Evolutionary conservation across 2,329 filamentous ascomycete species (phyloP).

Genomic region (Herpomyces periplanetae): DNA sequence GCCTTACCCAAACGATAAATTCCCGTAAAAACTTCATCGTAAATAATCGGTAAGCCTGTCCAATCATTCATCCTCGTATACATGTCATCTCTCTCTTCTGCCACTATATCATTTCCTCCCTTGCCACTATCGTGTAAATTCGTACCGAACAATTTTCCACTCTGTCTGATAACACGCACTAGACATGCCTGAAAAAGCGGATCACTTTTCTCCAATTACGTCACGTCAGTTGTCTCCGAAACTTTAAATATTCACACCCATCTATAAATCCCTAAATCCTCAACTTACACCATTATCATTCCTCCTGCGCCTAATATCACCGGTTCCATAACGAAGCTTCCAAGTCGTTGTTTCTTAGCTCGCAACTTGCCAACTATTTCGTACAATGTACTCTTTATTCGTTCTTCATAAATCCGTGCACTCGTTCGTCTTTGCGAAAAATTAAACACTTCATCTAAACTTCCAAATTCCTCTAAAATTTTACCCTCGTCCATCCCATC

Average conservation of each 20-base stretch:
- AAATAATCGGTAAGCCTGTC: conserved; percentile 35
- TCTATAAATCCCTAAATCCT: no score
- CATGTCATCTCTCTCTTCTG: no score
- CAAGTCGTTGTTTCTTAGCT: conserved; percentile 27
- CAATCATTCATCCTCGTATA: no score
- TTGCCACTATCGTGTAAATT: no score
- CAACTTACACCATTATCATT: conserved; percentile 37
- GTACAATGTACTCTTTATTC: conserved; percentile 16
- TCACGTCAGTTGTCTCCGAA: no score
- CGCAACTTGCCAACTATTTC: conserved; percentile 14
- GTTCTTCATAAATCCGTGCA: conserved; percentile 15
- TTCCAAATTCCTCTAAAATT: conserved; percentile 6
- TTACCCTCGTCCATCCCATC: conserved; percentile 12
- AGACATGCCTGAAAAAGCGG: conserved; percentile 40
- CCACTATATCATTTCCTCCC: no score
- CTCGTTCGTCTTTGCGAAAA: conserved; percentile 10
- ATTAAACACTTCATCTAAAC: conserved; percentile 7
- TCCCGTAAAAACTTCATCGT: conserved; percentile 61
- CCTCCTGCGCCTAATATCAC: conserved; percentile 43
- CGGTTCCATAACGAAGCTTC: conserved; percentile 40
- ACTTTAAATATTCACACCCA: no score
- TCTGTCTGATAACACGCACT: conserved; percentile 19
- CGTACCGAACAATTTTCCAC: no score
- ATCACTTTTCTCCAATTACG: no score
- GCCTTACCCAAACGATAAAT: conserved; percentile 40